Base-by-base conservation (phyloP, 495 filamentous ascomycete genomes). In the Glonium stellatum region DNA sequence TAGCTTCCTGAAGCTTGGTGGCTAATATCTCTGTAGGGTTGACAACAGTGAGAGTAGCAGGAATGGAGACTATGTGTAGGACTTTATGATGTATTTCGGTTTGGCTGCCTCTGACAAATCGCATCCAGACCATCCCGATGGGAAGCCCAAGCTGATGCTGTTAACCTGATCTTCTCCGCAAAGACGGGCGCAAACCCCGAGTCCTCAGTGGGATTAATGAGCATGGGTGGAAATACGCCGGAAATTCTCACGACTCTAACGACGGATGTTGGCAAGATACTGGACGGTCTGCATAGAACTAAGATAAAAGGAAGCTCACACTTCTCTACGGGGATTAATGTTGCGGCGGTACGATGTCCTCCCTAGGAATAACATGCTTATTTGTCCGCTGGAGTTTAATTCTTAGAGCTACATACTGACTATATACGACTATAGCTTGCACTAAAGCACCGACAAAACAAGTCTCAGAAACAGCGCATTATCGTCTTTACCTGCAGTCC, bases 11-110 rank as follows among this genome's bases (percentile, higher is more conserved):
- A 46, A 54, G 50, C 39, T 15, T 37, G 10, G 27, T 25, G 49
- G 46, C 58, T 68, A 59, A 75, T 60, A 34, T 6, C 69, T 55
- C 52, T 57, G 52, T 68, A 89, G 86, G 73, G 89, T 97, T 67
- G 93, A 99, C 80, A 99, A 97, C 77, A 95, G 89, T 79, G 93
- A 99, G 79, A 90, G 86, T 76, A 95, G 89, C 78, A 83, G 93
- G 68, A 97, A 99, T 74, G 93, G 93, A 67, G 93, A 99, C 69
- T 99, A 99, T 73, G 76, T 85, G 80, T 82, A 79, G n/a, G 72
- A 41, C 36, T 22, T 41, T 44, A 46, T 37, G 47, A 23, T 41
- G 15, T 18, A 31, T 15, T 11, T 18, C 21, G 18, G 18, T 13
- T 47, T 10, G 12, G 27, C 23, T 35, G 19, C 52, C n/a, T 58